phyloP scores from a whole-genome alignment of 2,329 filamentous ascomycete genomes.

The Colletotrichum australisinense region DNA sequence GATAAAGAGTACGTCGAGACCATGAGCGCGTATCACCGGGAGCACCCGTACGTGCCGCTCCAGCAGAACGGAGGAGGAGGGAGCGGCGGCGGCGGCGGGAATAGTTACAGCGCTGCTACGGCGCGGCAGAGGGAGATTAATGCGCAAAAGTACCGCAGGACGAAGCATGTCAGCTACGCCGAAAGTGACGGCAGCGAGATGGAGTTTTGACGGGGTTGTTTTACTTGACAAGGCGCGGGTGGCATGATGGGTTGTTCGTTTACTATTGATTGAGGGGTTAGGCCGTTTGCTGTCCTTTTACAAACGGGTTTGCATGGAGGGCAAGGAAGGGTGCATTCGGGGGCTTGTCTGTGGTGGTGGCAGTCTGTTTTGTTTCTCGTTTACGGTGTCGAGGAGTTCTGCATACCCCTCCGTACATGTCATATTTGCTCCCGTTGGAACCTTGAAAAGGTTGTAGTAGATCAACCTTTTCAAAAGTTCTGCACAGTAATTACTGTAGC shows the following conservation, averaged over 20 bases:
- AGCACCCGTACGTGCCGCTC: conserved; percentile 58
- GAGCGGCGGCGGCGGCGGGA: no score
- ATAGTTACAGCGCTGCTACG: not conserved
- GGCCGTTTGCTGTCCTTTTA: not conserved
- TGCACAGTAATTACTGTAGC: not conserved
- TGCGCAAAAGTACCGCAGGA: conserved; percentile 48
- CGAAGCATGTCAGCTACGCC: conserved; percentile 50
- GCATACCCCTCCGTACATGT: conserved; percentile 19
- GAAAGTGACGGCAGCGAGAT: conserved; percentile 46
- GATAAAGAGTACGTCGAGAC: conserved; percentile 72
- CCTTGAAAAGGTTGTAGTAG: not conserved
- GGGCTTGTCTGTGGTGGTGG: not conserved
- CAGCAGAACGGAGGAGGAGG: conserved; percentile 41
- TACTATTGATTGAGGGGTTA: not conserved
- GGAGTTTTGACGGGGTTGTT: conserved; percentile 30
- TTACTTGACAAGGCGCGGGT: no score
- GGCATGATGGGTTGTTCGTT: not conserved
- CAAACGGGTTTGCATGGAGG: not conserved
- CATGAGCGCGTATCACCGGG: conserved; percentile 62
- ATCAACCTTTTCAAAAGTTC: not conserved
- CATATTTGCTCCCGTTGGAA: not conserved
- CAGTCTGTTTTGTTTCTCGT: not conserved
- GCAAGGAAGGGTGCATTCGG: not conserved
- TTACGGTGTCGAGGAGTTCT: conserved; percentile 23
- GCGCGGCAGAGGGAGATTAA: conserved; percentile 6